These are phyloP conservation scores for Solanum raphanifolium DNA, from an alignment of 257 asterid genomes.

Conservation along the genomic window DNA sequence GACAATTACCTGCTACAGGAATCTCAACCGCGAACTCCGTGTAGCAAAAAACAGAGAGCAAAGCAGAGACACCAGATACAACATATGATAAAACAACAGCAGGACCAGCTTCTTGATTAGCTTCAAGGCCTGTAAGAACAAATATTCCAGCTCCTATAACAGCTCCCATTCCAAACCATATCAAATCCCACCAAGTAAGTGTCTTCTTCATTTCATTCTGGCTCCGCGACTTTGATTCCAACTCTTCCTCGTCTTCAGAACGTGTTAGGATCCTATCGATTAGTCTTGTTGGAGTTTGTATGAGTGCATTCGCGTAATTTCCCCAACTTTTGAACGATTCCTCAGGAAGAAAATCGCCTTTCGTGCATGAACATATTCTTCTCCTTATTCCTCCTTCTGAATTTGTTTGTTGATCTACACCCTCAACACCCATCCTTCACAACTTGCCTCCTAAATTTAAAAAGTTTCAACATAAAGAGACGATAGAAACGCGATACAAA, in stretches of 20 bases:
- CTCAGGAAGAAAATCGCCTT: neutral
- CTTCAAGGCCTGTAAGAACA: slow-evolving; percentile 1
- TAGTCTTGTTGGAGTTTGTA: neutral
- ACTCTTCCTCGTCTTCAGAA: neutral
- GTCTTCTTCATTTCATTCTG: neutral
- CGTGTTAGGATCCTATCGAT: neutral
- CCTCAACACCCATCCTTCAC: neutral
- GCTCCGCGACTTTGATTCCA: neutral
- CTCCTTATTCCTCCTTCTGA: neutral
- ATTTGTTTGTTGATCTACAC: neutral
- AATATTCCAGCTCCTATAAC: slow-evolving; percentile 2
- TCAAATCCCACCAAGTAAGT: slow-evolving; percentile 3
- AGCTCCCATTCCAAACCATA: slow-evolving; percentile 2
- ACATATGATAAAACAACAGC: neutral
- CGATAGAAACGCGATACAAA: neutral
- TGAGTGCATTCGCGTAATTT: neutral
- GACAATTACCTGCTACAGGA: neutral
- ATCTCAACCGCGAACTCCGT: neutral
- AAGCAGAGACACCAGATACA: neutral
- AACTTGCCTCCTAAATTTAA: neutral
- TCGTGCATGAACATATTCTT: neutral
- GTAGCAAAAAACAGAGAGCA: neutral
- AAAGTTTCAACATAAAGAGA: neutral
- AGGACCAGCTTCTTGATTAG: neutral
- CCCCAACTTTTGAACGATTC: slow-evolving; percentile 1